Percentiles rank a stretch among this genome's conserved stretches.
Conservation (phyloP, 1,284 basidiomycete genomes). For the Singerocomus rubriflavus region DNA sequence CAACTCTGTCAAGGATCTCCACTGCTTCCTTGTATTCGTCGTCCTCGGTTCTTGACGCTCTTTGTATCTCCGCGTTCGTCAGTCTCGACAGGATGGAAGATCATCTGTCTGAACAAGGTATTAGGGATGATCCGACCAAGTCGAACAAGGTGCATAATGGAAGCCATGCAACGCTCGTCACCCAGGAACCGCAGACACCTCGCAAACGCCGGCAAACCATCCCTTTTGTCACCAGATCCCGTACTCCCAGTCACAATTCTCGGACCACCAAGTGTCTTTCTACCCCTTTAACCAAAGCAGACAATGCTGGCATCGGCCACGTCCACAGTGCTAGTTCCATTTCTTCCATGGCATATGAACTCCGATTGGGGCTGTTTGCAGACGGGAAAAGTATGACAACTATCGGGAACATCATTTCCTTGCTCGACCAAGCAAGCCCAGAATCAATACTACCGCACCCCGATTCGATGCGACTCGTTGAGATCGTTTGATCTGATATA, state of each 20-base stretch:
- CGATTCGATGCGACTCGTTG: not conserved
- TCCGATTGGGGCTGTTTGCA: conserved; percentile 25
- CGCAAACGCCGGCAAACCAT: conserved; percentile 18
- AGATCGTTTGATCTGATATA: conserved; percentile 7
- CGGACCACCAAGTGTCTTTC: conserved; percentile 16
- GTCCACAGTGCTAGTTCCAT: conserved; percentile 22
- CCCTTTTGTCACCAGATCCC: conserved; percentile 4
- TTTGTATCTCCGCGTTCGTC: conserved; percentile 23
- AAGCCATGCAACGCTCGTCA: conserved; percentile 1
- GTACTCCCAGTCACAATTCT: not conserved
- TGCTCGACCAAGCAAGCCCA: conserved; percentile 29
- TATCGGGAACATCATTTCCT: conserved; percentile 27
- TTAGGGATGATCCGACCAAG: not conserved
- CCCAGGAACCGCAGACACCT: conserved; percentile 6
- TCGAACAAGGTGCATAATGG: conserved; percentile 2
- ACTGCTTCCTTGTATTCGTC: conserved; percentile 15
- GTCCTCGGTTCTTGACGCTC: conserved; percentile 15
- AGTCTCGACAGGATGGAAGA: conserved; percentile 9
- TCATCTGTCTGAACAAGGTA: not conserved
- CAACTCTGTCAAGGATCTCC: conserved; percentile 5
- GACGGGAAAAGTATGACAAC: conserved; percentile 25
- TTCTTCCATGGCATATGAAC: conserved; percentile 30
- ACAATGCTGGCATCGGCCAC: conserved; percentile 13
- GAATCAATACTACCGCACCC: conserved; percentile 1
- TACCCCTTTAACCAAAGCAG: conserved; percentile 20